These are phyloP conservation scores for Colletotrichum sp. DNA, from an alignment of 2,329 filamentous ascomycete species.

Conservation along the genomic window DNA sequence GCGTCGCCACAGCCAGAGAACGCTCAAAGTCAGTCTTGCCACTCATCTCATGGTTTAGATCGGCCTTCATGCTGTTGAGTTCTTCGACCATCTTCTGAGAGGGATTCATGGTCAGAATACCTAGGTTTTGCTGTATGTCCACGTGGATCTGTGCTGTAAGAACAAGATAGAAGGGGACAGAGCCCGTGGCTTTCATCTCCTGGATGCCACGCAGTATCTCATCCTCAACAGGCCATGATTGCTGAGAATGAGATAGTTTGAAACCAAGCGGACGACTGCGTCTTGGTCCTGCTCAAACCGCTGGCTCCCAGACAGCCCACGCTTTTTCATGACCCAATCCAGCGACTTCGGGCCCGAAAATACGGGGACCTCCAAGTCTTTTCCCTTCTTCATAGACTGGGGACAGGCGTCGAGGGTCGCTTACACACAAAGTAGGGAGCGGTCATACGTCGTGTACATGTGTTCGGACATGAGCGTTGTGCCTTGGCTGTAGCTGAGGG, in stretches of 20 bases:
- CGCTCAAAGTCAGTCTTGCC: background rate
- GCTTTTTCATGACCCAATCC: background rate
- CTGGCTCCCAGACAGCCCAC: background rate
- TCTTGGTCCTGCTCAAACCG: background rate
- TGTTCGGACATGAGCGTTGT: background rate
- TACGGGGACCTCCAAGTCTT: rapidly evolving
- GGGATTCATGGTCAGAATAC: background rate
- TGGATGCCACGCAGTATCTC: background rate
- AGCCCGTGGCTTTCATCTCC: background rate
- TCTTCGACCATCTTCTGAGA: background rate
- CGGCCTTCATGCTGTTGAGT: background rate
- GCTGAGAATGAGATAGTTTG: background rate
- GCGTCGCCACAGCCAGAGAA: background rate
- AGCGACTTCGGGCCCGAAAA: background rate
- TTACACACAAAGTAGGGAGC: background rate
- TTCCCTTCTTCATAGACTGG: background rate
- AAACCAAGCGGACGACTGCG: background rate
- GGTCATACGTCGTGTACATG: background rate
- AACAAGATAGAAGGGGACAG: background rate
- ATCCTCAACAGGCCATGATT: background rate
- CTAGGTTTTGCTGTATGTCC: background rate
- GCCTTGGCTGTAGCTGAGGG: background rate
- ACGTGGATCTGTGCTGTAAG: background rate
- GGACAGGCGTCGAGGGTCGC: rapidly evolving
- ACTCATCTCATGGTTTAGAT: background rate